A percentile compares a stretch with the other conserved stretches of the same genome.
These are phyloP conservation scores for Aspergillus steynii DNA, from an alignment of 495 filamentous ascomycete species.

Conservation along the genomic window DNA sequence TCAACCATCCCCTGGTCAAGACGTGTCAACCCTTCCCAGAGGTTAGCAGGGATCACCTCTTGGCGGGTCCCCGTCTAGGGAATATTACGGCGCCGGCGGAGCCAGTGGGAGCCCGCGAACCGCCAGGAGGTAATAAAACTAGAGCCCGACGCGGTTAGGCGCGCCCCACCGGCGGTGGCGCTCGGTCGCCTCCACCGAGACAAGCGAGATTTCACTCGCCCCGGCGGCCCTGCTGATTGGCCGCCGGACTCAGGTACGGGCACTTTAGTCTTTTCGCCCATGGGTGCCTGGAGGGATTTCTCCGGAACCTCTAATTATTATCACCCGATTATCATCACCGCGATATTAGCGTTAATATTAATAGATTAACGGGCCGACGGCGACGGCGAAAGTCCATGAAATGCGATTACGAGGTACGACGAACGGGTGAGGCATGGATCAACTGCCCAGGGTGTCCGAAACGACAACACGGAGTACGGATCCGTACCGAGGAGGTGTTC, in stretches of 20 bases:
- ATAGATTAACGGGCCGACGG: background rate
- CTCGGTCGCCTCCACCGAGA: constrained; percentile 21
- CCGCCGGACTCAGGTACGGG: constrained; percentile 23
- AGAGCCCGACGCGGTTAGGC: constrained; percentile 10
- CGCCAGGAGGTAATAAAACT: constrained; percentile 22
- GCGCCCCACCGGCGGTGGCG: constrained; percentile 18
- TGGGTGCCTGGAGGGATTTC: constrained; percentile 20
- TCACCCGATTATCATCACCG: background rate
- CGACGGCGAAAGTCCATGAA: background rate
- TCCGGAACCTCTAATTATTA: constrained; percentile 17
- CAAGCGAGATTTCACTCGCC: constrained; percentile 33
- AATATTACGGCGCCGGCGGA: too few relatives aligned
- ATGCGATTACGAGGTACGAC: background rate
- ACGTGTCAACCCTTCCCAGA: background rate
- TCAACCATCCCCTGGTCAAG: background rate
- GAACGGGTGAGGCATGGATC: too few relatives aligned
- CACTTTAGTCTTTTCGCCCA: constrained; percentile 20
- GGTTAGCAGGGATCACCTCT: background rate
- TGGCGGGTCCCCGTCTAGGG: too few relatives aligned
- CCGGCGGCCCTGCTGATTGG: constrained; percentile 29
- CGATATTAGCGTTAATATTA: background rate
- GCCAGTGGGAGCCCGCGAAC: too few relatives aligned
- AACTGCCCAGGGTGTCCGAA: background rate
- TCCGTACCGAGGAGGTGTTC: too few relatives aligned
- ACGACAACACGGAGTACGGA: too few relatives aligned